These are phyloP conservation scores for Dillenia turbinata DNA, from an alignment of 164 flowering plant genomes.

Conservation along the genomic window DNA sequence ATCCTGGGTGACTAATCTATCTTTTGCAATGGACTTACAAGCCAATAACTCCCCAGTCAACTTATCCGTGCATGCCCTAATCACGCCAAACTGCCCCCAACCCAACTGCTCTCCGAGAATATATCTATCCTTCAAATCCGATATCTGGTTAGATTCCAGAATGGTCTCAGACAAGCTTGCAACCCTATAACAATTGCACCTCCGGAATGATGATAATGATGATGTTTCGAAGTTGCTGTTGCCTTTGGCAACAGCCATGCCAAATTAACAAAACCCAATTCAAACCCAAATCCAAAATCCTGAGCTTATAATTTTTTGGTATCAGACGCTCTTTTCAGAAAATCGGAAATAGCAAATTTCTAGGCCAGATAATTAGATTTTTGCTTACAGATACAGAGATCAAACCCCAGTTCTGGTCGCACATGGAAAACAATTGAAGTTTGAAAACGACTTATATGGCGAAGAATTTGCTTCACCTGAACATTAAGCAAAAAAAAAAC, in stretches of 20 bases:
- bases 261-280: conserved; percentile 14
- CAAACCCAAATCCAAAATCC: conserved; percentile 4
- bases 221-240: conserved; percentile 30
- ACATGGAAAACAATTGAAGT: conserved; percentile 11
- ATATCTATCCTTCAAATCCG: conserved; percentile 44
- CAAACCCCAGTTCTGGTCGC: conserved; percentile 15
- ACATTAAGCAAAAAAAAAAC: neutral
- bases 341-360: conserved; percentile 4
- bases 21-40: conserved; percentile 55
- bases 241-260: conserved; percentile 69
- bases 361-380: conserved; percentile 18
- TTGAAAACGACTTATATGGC: conserved; percentile 12
- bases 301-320: neutral
- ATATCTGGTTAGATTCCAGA: conserved; percentile 32
- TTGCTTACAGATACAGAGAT: neutral
- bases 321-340: neutral
- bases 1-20: conserved; percentile 38
- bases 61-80: conserved; percentile 53
- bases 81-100: conserved; percentile 83
- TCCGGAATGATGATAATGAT: neutral
- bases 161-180: conserved; percentile 35
- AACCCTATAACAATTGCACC: conserved; percentile 37
- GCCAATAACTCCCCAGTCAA: conserved; percentile 49
- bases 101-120: conserved; percentile 66
- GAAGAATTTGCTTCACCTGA: conserved; percentile 1